Evolutionary conservation across 345 rosid species (phyloP), one percentile per base, ranked within the genome.

Genomic region (Brassica juncea): DNA sequence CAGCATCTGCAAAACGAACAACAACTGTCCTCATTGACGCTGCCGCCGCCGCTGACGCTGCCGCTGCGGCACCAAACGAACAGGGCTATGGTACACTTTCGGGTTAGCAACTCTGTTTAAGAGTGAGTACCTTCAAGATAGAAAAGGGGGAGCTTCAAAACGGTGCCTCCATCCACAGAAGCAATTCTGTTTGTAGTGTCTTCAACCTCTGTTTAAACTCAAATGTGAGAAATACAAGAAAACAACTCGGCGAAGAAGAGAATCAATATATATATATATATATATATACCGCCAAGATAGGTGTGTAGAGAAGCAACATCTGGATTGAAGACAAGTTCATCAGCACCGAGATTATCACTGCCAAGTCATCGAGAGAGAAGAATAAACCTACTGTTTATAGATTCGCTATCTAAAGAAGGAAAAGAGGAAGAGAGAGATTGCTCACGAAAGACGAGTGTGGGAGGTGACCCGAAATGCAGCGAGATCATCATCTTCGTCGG

Each of bases 261-360:
- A 70, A 47, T 16, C 4, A 0, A 11, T 28, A 28, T 28, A 28
- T 28, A 28, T 25, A 28, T 25, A 34, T 34, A 34, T 34, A 34
- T 6, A 34, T 44, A 23, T 89, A 79, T 86, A 94, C 99, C 98
- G 0, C 98, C 99, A 19, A 95, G 93, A 85, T 95, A 95, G 0
- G 93, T 85, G 82, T 95, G 99, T 71, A 93, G 60, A 11, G 98
- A 89, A 82, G 97, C 90, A 93, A 93, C 82, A 76, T 85, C 55
- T 14, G 97, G 84, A 74, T 95, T 84, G 83, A 91, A 95, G 28
- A 89, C 82, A 76, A 80, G 76, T 64, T 83, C 94, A 82, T 71
- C 81, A 64, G 82, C 72, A 65, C 85, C 47, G 25, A 58, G 27
- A 64, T 73, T 32, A 23, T 60, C 72, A 63, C 83, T 80, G 72